phyloP scores from a whole-genome alignment of 371 early-diverging fungal genomes.

The Rhizomucor miehei region DNA sequence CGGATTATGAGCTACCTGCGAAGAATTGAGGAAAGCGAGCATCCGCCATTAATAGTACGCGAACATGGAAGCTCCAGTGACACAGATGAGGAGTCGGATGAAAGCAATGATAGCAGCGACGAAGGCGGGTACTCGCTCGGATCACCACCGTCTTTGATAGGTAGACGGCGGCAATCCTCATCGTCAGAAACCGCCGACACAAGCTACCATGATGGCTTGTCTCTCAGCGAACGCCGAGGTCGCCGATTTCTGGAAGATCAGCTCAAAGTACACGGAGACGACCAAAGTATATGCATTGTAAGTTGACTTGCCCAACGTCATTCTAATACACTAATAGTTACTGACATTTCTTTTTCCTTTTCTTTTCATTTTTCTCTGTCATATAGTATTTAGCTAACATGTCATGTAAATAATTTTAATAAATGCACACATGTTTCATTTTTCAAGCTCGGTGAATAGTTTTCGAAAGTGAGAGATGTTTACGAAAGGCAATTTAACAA shows the following conservation, averaged over 20 bases:
- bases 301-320: slow-evolving; percentile 6
- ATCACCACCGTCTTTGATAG: background rate
- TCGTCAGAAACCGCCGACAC: background rate
- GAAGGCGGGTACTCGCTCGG: too few species aligned
- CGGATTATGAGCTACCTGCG: slow-evolving; percentile 38
- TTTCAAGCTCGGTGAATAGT: too few species aligned
- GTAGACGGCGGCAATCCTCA: slow-evolving; percentile 1
- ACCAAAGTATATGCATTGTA: slow-evolving; percentile 47
- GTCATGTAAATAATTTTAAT: background rate
- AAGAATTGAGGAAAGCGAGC: slow-evolving; percentile 27
- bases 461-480: too few species aligned
- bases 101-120: background rate
- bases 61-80: too few species aligned
- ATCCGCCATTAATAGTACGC: too few species aligned
- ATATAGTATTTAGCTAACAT: background rate
- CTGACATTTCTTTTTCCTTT: too few species aligned
- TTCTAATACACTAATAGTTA: too few species aligned
- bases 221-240: slow-evolving; percentile 31
- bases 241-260: slow-evolving; percentile 31
- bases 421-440: too few species aligned
- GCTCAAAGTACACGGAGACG: slow-evolving; percentile 38
- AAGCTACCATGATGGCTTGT: slow-evolving; percentile 18
- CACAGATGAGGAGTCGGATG: background rate
- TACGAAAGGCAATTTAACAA: too few species aligned
- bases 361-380: background rate